Evolutionary conservation across 202 grass and related monocot species (phyloP), one percentile per base, ranked within the genome.

Genomic region (Zizania palustris): DNA sequence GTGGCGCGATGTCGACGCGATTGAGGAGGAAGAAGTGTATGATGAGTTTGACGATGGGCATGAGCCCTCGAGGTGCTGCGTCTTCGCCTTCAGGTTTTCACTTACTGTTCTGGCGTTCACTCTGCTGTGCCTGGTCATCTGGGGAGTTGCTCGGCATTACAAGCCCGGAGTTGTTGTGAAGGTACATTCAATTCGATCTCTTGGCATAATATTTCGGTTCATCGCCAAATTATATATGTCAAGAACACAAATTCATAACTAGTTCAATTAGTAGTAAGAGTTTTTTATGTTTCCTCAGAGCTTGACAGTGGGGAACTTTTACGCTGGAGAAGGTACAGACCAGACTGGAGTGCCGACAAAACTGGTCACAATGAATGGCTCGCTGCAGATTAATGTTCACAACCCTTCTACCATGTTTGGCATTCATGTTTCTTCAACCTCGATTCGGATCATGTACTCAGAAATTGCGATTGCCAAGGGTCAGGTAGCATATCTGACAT

Each of bases 361-460:
- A 75, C 64, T 98, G 63, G 77, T 94, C 8, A 98, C 95, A 0
- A 48, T 85, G 28, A 98, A 98, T 46, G 87, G 89, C 73, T 86
- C 95, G 0, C 73, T 98, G 63, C 68, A 73, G 74, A 79, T 98
- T 14, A 71, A 71, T 45, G 87, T 98, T 15, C 74, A 85, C 53
- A 98, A 98, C 67, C 89, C 91, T 37, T 93, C 95, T 13, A 81
- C 80, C 3, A 88, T 88, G 95, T 92, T 87, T 50, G 95, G 91
- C 66, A 94, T 98, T 45, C 85, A 94, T 69, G 95, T 93, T 5
- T 90, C 89, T 13, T 87, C 89, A 11, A 79, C 60, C 44, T 85
- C 89, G 3, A 74, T 86, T 65, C 71, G 43, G 55, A 77, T 98
- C 67, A 88, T 87, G 46, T 94, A 83, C 60, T 94, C 77, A 1